These are phyloP conservation scores for Epicoccum nigrum DNA, from an alignment of 2,329 filamentous ascomycete species.

Conservation along the genomic window DNA sequence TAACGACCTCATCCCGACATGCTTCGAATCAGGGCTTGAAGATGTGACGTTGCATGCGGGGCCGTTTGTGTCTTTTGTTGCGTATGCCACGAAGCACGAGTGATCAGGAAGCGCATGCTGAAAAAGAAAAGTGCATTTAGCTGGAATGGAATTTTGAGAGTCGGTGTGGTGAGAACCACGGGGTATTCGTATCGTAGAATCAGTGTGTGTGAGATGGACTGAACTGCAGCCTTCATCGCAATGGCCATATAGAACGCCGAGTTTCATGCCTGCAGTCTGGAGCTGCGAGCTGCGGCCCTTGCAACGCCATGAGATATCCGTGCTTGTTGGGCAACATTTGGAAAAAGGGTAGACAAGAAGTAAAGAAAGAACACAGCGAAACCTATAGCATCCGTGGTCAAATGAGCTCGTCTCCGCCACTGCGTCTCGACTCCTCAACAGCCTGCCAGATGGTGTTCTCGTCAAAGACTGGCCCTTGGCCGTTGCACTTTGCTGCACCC, in stretches of 20 bases:
- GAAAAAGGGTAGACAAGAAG: background rate
- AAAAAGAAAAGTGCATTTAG: slow-evolving; percentile 1
- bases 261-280: slow-evolving; percentile 2
- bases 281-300: slow-evolving; percentile 4
- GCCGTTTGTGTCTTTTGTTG: background rate
- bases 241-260: no score
- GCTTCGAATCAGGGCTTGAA: background rate
- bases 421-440: slow-evolving; percentile 78
- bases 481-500: slow-evolving; percentile 78
- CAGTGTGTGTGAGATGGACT: background rate
- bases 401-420: slow-evolving; percentile 78
- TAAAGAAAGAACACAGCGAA: background rate
- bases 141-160: background rate
- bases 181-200: slow-evolving; percentile 8
- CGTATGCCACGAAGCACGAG: background rate
- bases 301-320: background rate
- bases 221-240: background rate
- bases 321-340: background rate
- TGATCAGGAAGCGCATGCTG: background rate
- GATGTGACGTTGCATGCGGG: background rate
- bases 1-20: background rate
- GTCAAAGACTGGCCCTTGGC: slow-evolving; percentile 83
- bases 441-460: slow-evolving; percentile 74
- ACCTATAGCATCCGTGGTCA: slow-evolving; percentile 38
- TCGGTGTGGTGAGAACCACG: slow-evolving; percentile 1